Evolutionary conservation across 192 early-diverging fungal genomes (phyloP).

Genomic region (Coemansia sp.): DNA sequence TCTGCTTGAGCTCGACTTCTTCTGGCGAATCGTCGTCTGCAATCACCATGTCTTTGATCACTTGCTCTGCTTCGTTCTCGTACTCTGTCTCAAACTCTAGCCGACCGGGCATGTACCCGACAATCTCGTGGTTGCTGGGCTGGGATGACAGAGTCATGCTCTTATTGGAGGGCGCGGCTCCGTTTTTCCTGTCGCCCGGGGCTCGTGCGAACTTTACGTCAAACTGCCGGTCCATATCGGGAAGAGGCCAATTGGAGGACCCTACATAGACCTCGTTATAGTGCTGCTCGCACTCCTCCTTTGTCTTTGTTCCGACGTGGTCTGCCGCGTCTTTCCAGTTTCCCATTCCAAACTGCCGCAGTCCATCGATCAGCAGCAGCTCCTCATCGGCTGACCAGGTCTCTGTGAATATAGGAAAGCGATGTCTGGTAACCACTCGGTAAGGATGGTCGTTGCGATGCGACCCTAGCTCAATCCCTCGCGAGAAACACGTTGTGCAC

Average conservation of each 20-base stretch:
- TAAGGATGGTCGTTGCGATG: slow-evolving; percentile 88
- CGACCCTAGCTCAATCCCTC: slow-evolving; percentile 72
- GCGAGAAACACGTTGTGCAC: slow-evolving; percentile 91
- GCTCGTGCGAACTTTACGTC: slow-evolving; percentile 45
- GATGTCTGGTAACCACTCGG: slow-evolving; percentile 67
- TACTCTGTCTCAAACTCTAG: slow-evolving; percentile 94
- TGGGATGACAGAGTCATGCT: slow-evolving; percentile 71
- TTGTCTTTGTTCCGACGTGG: slow-evolving; percentile 87
- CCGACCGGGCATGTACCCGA: slow-evolving; percentile 96
- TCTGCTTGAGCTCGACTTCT: slow-evolving; percentile 85
- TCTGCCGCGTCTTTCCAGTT: slow-evolving; percentile 97
- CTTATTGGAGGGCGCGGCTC: slow-evolving; percentile 30
- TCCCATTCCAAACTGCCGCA: slow-evolving; percentile 90
- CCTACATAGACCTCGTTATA: slow-evolving; percentile 82
- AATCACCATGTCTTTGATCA: slow-evolving; percentile 94
- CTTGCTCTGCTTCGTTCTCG: slow-evolving; percentile 92
- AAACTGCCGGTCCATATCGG: slow-evolving; percentile 71
- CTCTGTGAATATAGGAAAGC: slow-evolving; percentile 83
- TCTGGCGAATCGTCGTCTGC: slow-evolving; percentile 80
- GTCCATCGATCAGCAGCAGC: slow-evolving; percentile 85
- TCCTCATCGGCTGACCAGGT: slow-evolving; percentile 98
- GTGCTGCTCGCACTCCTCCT: slow-evolving; percentile 85
- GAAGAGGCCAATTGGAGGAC: slow-evolving; percentile 78
- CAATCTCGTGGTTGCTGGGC: slow-evolving; percentile 94
- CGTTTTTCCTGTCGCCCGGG: slow-evolving; percentile 12